Evolutionary conservation across 495 filamentous ascomycete species (phyloP).

Genomic region (Paragyromitra xinjiangensis): DNA sequence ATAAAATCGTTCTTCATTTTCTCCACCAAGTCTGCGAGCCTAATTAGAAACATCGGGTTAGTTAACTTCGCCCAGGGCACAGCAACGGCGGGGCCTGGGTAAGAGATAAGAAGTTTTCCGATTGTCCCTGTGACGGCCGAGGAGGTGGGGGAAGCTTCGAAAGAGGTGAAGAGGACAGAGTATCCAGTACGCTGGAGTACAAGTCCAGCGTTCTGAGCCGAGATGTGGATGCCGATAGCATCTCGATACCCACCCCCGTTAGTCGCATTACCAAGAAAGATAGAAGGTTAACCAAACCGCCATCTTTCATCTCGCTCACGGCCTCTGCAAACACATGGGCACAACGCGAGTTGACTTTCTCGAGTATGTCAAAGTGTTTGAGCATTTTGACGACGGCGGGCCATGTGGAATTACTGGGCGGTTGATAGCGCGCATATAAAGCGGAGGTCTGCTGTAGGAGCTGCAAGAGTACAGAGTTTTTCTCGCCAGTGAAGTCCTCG

Average conservation of each 20-base stretch:
- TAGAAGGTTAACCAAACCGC: not conserved
- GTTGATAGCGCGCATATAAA: not conserved
- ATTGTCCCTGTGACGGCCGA: slow-evolving; percentile 60
- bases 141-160: slow-evolving; percentile 68
- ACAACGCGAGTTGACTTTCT: slow-evolving; percentile 10
- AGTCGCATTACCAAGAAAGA: not conserved
- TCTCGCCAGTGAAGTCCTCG: slow-evolving; percentile 8
- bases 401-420: not conserved
- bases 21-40: slow-evolving; percentile 61
- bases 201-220: slow-evolving; percentile 69
- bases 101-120: slow-evolving; percentile 66
- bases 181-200: slow-evolving; percentile 59
- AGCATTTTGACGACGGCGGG: slow-evolving; percentile 11
- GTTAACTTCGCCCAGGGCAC: slow-evolving; percentile 58
- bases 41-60: slow-evolving; percentile 58
- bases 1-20: slow-evolving; percentile 62
- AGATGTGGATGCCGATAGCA: slow-evolving; percentile 62
- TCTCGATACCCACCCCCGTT: slow-evolving; percentile 18
- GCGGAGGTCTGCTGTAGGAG: not conserved
- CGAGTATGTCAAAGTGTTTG: not conserved
- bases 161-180: slow-evolving; percentile 63
- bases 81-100: slow-evolving; percentile 64
- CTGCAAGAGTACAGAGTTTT: slow-evolving; percentile 5
- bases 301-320: not conserved
- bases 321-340: not conserved